phyloP scores from a whole-genome alignment of 2,329 filamentous ascomycete genomes.

The Colletotrichum sp. region DNA sequence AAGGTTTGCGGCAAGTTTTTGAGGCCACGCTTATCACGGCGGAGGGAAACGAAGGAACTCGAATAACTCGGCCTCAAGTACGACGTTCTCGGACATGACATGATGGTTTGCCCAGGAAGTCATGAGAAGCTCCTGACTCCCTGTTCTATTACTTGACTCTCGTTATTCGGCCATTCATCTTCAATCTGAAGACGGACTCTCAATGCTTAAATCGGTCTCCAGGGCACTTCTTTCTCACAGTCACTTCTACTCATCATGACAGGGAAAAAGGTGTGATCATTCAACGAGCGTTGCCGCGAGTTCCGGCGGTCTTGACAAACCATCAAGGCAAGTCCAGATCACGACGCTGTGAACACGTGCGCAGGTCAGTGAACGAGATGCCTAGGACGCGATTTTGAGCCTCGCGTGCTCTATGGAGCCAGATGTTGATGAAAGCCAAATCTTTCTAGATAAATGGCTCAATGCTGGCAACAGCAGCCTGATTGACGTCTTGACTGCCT shows the following conservation, averaged over 20 bases:
- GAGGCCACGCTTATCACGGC: background rate
- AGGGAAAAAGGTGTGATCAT: background rate
- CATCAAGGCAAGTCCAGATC: background rate
- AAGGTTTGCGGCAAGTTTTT: background rate
- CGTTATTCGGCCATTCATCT: background rate
- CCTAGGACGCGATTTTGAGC: background rate
- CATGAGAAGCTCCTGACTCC: background rate
- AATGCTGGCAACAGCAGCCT: background rate
- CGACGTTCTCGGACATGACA: background rate
- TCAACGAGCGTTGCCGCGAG: background rate
- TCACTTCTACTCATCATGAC: background rate
- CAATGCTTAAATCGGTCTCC: background rate
- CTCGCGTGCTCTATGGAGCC: background rate
- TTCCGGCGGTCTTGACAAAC: background rate
- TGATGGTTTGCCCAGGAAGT: background rate
- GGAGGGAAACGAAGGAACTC: background rate
- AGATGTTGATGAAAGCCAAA: background rate
- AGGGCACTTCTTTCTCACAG: background rate
- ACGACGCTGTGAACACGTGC: background rate
- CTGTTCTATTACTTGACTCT: background rate
- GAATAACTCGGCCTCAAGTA: background rate
- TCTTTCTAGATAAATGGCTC: background rate
- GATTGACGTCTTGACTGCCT: background rate
- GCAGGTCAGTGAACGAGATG: background rate
- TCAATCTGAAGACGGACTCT: background rate